Conservation (phyloP, 176 grass and related monocot genomes). For the Cenchrus purpureus region DNA sequence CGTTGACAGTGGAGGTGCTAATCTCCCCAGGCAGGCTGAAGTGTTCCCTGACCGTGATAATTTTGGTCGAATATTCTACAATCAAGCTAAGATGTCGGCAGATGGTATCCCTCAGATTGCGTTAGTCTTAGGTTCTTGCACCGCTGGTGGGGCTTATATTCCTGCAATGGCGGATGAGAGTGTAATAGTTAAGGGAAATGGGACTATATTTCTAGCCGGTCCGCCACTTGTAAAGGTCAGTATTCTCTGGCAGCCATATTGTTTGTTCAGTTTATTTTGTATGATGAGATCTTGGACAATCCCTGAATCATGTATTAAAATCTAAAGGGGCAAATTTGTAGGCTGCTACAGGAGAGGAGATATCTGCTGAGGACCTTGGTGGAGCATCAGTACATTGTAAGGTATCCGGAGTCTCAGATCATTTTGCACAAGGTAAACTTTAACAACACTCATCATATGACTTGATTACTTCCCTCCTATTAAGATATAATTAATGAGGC, state of each 20-base stretch:
- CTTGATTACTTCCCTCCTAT: background rate
- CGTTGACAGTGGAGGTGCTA: constrained; percentile 96
- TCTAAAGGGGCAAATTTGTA: constrained; percentile 57
- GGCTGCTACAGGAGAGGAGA: constrained; percentile 98
- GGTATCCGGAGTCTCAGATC: constrained; percentile 93
- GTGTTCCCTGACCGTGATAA: constrained; percentile 97
- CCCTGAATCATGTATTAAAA: constrained; percentile 39
- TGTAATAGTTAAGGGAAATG: constrained; percentile 93
- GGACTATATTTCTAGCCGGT: constrained; percentile 95
- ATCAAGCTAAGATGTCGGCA: constrained; percentile 96
- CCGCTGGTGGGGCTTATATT: constrained; percentile 98
- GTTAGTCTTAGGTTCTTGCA: constrained; percentile 93
- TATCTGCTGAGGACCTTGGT: constrained; percentile 98
- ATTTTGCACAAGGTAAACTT: constrained; percentile 86
- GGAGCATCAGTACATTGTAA: constrained; percentile 96
- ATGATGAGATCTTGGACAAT: constrained; percentile 12
- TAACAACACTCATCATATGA: background rate
- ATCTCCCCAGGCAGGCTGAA: constrained; percentile 93
- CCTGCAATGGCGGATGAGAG: constrained; percentile 99
- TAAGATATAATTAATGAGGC: background rate
- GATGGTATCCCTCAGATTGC: constrained; percentile 94
- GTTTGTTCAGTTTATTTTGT: constrained; percentile 13
- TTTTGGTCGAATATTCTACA: constrained; percentile 99
- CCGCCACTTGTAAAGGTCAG: constrained; percentile 98
- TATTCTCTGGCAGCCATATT: constrained; percentile 27